Percentiles rank a stretch among this genome's conserved stretches.
Evolutionary conservation across 257 asterid genomes (phyloP).

Genomic region (Solanum chiquidenum): DNA sequence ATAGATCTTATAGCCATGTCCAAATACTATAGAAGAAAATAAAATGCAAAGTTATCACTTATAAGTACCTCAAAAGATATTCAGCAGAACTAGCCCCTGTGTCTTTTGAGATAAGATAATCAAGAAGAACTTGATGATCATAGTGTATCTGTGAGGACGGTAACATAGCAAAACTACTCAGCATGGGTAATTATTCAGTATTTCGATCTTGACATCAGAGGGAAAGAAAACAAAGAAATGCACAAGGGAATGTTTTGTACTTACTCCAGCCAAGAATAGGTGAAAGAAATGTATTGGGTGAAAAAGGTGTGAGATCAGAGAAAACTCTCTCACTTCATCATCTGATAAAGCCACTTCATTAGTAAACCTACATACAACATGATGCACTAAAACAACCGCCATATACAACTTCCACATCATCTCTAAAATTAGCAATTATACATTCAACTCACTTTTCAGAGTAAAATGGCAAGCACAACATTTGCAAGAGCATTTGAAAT

Average conservation of each 20-base stretch:
- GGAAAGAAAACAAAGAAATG: background rate
- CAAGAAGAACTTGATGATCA: slow-evolving; percentile 96
- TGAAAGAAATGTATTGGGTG: slow-evolving; percentile 70
- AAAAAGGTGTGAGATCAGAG: slow-evolving; percentile 49
- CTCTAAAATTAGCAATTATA: background rate
- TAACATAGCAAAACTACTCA: slow-evolving; percentile 1
- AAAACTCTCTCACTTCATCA: slow-evolving; percentile 2
- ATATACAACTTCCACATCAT: background rate
- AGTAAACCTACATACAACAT: slow-evolving; percentile 23
- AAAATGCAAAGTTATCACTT: background rate
- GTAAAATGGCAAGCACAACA: slow-evolving; percentile 35
- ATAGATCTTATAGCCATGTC: background rate
- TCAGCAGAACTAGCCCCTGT: slow-evolving; percentile 75
- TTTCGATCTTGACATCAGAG: background rate
- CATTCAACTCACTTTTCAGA: slow-evolving; percentile 33
- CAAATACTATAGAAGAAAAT: background rate
- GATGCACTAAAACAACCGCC: background rate
- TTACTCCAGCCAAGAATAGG: slow-evolving; percentile 78
- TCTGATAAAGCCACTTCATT: slow-evolving; percentile 14
- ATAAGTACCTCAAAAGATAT: slow-evolving; percentile 66
- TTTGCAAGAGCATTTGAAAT: slow-evolving; percentile 75
- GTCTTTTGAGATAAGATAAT: slow-evolving; percentile 90
- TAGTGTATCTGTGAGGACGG: slow-evolving; percentile 48
- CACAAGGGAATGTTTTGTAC: background rate
- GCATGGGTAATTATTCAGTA: background rate